Conservation (phyloP, 2,329 filamentous ascomycete species). For the Ceratocystis huliohia region DNA sequence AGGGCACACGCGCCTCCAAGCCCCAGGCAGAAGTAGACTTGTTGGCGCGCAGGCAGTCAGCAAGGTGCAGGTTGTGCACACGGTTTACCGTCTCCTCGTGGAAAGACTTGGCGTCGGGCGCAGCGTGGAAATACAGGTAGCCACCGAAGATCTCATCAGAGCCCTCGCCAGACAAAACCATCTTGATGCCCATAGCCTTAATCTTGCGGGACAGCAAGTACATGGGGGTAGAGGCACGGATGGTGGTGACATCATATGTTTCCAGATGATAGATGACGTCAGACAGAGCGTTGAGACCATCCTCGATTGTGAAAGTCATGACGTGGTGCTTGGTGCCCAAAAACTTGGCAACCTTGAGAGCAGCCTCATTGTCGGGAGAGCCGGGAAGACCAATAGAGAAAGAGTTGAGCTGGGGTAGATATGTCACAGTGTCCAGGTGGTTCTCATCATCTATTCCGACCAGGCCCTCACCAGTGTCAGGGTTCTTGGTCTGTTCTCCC, state of each 20-base stretch:
- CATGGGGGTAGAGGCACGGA: conserved; percentile 97
- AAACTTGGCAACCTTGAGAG: conserved; percentile 87
- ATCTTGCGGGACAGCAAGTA: conserved; percentile 96
- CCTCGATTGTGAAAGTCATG: conserved; percentile 96
- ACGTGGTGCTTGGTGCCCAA: conserved; percentile 95
- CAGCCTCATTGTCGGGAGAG: conserved; percentile 84
- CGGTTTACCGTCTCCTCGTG: conserved; percentile 89
- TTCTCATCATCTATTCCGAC: conserved; percentile 92
- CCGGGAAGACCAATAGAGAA: conserved; percentile 95
- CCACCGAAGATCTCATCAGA: conserved; percentile 97
- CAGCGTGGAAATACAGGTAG: conserved; percentile 96
- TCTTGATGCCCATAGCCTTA: conserved; percentile 98
- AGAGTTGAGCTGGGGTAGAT: conserved; percentile 89
- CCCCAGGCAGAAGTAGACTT: conserved; percentile 98
- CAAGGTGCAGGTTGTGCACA: conserved; percentile 89
- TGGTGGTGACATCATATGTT: conserved; percentile 95
- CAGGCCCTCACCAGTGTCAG: conserved; percentile 48
- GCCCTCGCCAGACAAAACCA: conserved; percentile 94
- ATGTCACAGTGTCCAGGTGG: conserved; percentile 76
- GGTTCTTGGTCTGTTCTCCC: conserved; percentile 32
- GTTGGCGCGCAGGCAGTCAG: conserved; percentile 96
- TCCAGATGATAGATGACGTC: conserved; percentile 98
- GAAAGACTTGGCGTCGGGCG: conserved; percentile 82
- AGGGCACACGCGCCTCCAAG: conserved; percentile 91
- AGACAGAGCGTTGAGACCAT: conserved; percentile 88